Evolutionary conservation across 2,329 filamentous ascomycete species (phyloP), one percentile per base, ranked within the genome.

Genomic region (Calonectria naviculata): DNA sequence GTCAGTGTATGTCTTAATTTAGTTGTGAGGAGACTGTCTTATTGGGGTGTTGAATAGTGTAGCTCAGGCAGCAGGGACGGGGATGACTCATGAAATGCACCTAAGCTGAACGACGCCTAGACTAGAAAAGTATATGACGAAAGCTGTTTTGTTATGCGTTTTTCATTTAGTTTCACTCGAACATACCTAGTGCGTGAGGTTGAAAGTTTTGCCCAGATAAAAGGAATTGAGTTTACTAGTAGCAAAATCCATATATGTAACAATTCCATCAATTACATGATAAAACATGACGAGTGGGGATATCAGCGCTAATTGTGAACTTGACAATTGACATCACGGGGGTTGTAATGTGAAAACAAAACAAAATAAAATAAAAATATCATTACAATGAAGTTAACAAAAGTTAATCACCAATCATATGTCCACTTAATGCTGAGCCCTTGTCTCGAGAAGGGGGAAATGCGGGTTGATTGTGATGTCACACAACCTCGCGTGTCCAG

Each of bases 41-140:
- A 38, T 61, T 67, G 46, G 60, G 67, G 67, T 70, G 74, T 74
- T 75, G 74, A 72, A 72, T 72, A 73, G 72, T 71, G 72, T 72
- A 77, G 70, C 72, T 72, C 70, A 70, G 69, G 72, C 67, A 73
- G 70, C 67, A 72, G 68, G 74, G 71, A 65, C 68, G 71, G 68
- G 68, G 71, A 76, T 73, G 72, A 75, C 58, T 75, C 70, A 79
- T 52, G 78, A 77, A 77, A 65, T 72, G 77, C 68, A 75, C 65
- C 70, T 72, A 73, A 36, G 76, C 74, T 76, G 67, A 71, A 76
- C 62, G 52, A 68, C 64, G 72, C 65, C 71, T 79, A 77, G 71
- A 79, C 66, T 78, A 78, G 74, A 79, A 75, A 76, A 73, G 71
- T 74, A 79, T 68, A 77, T 76, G 73, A 76, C 60, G 68, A 74